Evolutionary conservation across 2,329 filamentous ascomycete species (phyloP).

Genomic region (Ophiobolus disseminans): DNA sequence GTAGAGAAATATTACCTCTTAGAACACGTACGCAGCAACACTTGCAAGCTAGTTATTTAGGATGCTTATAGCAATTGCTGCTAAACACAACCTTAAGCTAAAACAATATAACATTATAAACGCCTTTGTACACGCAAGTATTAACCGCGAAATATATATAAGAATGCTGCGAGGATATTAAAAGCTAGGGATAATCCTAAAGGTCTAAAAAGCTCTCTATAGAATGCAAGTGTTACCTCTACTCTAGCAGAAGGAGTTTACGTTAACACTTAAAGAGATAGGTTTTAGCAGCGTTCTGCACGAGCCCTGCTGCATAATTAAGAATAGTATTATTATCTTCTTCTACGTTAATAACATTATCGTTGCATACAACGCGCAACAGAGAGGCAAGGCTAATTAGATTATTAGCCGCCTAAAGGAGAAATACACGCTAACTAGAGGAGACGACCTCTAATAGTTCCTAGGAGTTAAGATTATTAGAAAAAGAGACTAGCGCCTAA

Average conservation of each 20-base stretch:
- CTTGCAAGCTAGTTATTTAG: neutral
- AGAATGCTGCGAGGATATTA: constrained; percentile 2
- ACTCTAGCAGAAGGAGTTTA: constrained; percentile 8
- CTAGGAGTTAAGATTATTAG: constrained; percentile 7
- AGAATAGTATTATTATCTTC: constrained; percentile 9
- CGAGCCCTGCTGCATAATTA: constrained; percentile 12
- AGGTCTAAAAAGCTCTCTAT: constrained; percentile 9
- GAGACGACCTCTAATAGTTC: constrained; percentile 16
- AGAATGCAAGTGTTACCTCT: constrained; percentile 5
- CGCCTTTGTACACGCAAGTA: constrained; percentile 6
- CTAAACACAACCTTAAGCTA: neutral
- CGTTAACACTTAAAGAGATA: constrained; percentile 1
- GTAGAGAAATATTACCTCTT: constrained; percentile 11
- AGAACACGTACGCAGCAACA: neutral
- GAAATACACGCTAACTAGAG: constrained; percentile 3
- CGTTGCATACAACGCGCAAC: neutral
- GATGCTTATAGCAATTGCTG: neutral
- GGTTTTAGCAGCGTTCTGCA: constrained; percentile 7
- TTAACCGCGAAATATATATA: constrained; percentile 11
- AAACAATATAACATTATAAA: constrained; percentile 9
- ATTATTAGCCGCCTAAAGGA: neutral
- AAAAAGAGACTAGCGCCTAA: neutral
- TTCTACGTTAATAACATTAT: constrained; percentile 15
- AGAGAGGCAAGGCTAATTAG: neutral
- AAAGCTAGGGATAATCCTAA: neutral